Percentiles rank a stretch among this genome's conserved stretches.
Evolutionary conservation across 345 rosid genomes (phyloP).

Genomic region (Melastoma malabathricum): DNA sequence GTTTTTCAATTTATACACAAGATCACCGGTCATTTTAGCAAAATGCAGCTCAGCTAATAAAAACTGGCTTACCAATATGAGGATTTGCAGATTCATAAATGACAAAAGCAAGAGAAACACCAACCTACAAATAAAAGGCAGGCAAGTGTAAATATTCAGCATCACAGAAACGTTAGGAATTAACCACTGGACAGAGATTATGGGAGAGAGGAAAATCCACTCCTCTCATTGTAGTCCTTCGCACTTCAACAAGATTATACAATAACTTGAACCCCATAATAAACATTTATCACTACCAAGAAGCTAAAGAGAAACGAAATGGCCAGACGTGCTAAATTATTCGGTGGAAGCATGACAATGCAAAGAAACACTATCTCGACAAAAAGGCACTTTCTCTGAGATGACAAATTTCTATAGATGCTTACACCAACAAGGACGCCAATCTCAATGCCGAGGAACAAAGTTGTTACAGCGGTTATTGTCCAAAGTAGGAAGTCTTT

Average conservation of each 20-base stretch:
- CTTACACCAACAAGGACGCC: constrained; percentile 98
- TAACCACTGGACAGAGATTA: not conserved
- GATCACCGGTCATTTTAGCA: not conserved
- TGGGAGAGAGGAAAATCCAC: too few relatives aligned
- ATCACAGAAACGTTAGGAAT: not conserved
- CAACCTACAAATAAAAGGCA: constrained; percentile 47
- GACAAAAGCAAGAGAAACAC: constrained; percentile 90
- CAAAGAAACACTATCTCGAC: too few relatives aligned
- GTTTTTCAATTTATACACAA: not conserved
- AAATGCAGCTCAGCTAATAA: not conserved
- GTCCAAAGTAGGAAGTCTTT: constrained; percentile 95
- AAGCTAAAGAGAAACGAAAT: too few relatives aligned
- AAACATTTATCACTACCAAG: too few relatives aligned
- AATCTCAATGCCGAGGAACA: constrained; percentile 93
- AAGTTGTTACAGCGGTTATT: constrained; percentile 59
- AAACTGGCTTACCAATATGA: constrained; percentile 61
- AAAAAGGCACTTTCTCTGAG: not conserved
- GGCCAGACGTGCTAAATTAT: too few relatives aligned
- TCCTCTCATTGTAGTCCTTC: too few relatives aligned
- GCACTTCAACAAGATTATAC: too few relatives aligned
- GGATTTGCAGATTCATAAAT: constrained; percentile 99
- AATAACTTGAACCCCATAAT: too few relatives aligned
- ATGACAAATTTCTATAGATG: constrained; percentile 2
- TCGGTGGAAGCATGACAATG: too few relatives aligned
- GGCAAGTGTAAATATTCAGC: not conserved